These are phyloP conservation scores for Sporisorium iseilematis-ciliati DNA, from an alignment of 1,284 basidiomycete genomes.

Conservation along the genomic window DNA sequence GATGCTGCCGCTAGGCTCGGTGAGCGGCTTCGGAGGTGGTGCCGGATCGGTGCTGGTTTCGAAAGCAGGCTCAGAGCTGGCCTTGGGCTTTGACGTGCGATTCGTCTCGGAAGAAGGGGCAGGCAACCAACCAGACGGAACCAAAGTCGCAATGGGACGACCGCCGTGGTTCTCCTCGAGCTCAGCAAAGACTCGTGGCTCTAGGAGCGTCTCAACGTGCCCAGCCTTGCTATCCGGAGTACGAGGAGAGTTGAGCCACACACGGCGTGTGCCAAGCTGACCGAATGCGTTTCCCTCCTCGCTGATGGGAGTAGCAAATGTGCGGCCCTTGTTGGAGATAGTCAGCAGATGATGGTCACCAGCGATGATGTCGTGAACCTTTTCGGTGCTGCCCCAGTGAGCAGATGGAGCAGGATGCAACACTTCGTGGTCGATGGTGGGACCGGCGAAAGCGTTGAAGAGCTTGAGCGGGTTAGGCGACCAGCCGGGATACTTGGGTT, in stretches of 20 bases:
- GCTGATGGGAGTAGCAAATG: slow-evolving; percentile 83
- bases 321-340: slow-evolving; percentile 82
- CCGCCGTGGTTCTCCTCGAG: slow-evolving; percentile 69
- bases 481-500: slow-evolving; percentile 42
- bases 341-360: slow-evolving; percentile 87
- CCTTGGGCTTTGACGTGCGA: slow-evolving; percentile 27
- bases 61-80: slow-evolving; percentile 27
- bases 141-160: slow-evolving; percentile 64
- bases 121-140: slow-evolving; percentile 32
- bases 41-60: slow-evolving; percentile 45
- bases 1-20: slow-evolving; percentile 71
- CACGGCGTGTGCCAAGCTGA: slow-evolving; percentile 77
- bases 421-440: slow-evolving; percentile 57
- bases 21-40: slow-evolving; percentile 60
- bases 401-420: slow-evolving; percentile 41
- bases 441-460: slow-evolving; percentile 47
- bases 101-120: slow-evolving; percentile 68
- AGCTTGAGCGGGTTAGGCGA: slow-evolving; percentile 51
- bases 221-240: slow-evolving; percentile 58
- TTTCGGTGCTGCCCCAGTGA: slow-evolving; percentile 48
- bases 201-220: slow-evolving; percentile 71
- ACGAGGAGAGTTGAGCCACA: slow-evolving; percentile 74
- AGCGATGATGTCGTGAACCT: slow-evolving; percentile 53
- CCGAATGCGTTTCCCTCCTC: slow-evolving; percentile 84
- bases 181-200: slow-evolving; percentile 55